Evolutionary conservation across 164 flowering plant genomes (phyloP).

Genomic region (Chimonanthus praecox): DNA sequence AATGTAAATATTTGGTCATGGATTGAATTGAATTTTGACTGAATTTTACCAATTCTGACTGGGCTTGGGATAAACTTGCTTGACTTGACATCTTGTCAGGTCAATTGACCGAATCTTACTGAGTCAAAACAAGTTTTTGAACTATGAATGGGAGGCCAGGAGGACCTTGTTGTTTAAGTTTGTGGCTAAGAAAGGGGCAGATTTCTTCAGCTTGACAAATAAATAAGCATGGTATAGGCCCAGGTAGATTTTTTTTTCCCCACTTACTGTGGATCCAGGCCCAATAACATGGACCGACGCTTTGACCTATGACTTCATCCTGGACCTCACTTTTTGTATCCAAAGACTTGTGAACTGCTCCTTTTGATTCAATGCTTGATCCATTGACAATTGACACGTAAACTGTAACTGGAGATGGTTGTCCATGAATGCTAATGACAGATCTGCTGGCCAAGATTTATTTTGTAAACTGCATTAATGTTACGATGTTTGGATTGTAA

Average conservation of each 20-base stretch:
- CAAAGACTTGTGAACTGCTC: not conserved
- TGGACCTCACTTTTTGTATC: not conserved
- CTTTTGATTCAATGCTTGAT: not conserved
- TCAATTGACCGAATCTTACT: not conserved
- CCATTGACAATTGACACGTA: not conserved
- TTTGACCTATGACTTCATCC: not conserved
- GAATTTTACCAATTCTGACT: not conserved
- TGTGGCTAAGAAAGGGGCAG: not conserved
- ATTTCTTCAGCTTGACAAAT: not conserved
- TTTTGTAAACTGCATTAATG: not conserved
- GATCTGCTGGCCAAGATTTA: not conserved
- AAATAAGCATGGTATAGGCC: not conserved
- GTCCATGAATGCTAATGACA: not conserved
- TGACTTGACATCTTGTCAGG: not conserved
- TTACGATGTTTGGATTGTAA: conserved; percentile 3
- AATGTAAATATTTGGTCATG: too few relatives aligned
- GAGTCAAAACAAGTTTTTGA: not conserved
- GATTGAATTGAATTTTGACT: too few relatives aligned
- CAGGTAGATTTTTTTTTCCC: not conserved
- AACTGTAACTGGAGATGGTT: not conserved
- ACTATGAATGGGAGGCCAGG: not conserved
- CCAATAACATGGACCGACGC: not conserved
- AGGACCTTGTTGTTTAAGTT: not conserved
- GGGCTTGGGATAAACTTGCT: not conserved
- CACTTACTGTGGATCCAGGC: not conserved